These are phyloP conservation scores for Phytopythium vexans DNA, from an alignment of 352 stramenopile species.

Conservation along the genomic window DNA sequence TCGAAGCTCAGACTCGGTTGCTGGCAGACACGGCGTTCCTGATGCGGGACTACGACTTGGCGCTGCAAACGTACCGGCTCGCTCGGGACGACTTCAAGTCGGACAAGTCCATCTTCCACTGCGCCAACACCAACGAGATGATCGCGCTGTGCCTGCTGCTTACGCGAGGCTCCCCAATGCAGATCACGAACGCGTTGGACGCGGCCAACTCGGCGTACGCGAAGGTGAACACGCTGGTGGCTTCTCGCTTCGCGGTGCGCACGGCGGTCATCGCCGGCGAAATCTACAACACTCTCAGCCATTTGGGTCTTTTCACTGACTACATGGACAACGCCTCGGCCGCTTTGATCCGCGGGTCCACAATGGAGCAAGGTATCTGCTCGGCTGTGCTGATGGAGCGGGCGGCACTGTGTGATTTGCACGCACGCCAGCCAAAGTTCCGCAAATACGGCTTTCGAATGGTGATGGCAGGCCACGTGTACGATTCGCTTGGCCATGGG, in stretches of 20 bases:
- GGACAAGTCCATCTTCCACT: conserved; percentile 84
- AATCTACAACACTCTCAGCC: conserved; percentile 72
- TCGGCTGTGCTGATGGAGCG: conserved; percentile 80
- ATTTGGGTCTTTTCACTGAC: conserved; percentile 76
- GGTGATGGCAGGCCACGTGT: conserved; percentile 87
- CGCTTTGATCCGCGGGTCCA: conserved; percentile 77
- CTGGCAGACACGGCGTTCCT: conserved; percentile 90
- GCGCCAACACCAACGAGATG: conserved; percentile 85
- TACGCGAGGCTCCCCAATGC: conserved; percentile 70
- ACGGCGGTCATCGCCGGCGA: conserved; percentile 74
- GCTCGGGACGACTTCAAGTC: conserved; percentile 90
- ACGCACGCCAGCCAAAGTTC: conserved; percentile 66
- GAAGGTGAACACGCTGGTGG: conserved; percentile 42
- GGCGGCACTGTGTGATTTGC: conserved; percentile 74
- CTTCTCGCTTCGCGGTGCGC: conserved; percentile 57
- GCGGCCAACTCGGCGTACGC: conserved; percentile 61
- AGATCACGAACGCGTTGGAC: conserved; percentile 85
- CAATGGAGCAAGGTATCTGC: conserved; percentile 83
- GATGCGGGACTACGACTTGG: conserved; percentile 87
- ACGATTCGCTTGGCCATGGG: conserved; percentile 66
- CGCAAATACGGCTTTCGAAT: conserved; percentile 89
- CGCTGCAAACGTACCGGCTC: conserved; percentile 88
- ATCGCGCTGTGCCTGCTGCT: conserved; percentile 82
- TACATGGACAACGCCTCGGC: conserved; percentile 86
- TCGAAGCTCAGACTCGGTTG: conserved; percentile 87